Evolutionary conservation across 352 stramenopile species (phyloP), one percentile per base, ranked within the genome.

Genomic region (Phytophthora europaea): DNA sequence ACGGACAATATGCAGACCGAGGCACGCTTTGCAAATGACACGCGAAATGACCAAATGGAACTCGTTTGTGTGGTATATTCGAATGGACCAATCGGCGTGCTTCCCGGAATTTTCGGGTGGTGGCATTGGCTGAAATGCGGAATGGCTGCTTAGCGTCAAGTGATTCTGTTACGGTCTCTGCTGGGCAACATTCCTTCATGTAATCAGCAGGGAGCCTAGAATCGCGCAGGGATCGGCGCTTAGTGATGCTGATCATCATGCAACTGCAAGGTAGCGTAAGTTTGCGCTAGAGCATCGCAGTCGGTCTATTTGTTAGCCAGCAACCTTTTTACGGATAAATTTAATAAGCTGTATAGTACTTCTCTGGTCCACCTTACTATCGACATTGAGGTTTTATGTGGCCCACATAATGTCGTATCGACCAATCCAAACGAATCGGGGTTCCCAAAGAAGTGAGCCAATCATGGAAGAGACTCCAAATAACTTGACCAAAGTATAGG

Each of bases 151-250:
- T 10, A 3, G 3, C 10, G 12, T 55, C 36, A 43, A 6, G 20
- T 61, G 61, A 61, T 67, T 48, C 36, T 67, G 60, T 67, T 61
- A 61, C 61, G 50, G 48, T 53, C 58, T 57, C 48, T 45, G 61
- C 16, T 43, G 15, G 22, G 15, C 13, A 36, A 20, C 15, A 33
- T 43, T 38, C n/a, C 23, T 23, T 20, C 48, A 22, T 61, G 61
- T 61, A 67, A 61, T 61, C 61, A 36, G 53, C 38, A 47, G 18
- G 15, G 38, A 47, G 15, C 38, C 38, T 43, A 38, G 28, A 59
- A 59, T 26, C 28, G 52, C 59, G 59, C 45, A 45, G 26, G 26
- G 26, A 31, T 31, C 26, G 26, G 6, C 26, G 26, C 26, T 31
- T 31, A 31, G 26, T 31, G 26, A 31, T 31, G 26, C 26, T 31